Base-by-base conservation (phyloP, 345 rosid species). In the Hibiscus trionum region DNA sequence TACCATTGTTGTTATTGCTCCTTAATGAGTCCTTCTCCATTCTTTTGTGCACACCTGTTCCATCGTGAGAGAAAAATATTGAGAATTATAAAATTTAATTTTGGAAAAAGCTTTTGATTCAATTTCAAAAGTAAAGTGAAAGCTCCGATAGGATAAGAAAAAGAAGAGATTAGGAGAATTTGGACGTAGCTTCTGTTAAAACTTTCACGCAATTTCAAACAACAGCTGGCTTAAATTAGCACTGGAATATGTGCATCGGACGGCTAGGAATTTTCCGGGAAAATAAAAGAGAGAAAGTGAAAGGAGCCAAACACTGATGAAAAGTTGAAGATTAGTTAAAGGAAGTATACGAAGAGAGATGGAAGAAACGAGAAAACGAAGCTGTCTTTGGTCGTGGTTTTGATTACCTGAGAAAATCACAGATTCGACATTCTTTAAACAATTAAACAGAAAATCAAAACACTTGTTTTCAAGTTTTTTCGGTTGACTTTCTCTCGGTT, bases 11-110 rank as follows among this genome's bases (percentile, higher is more conserved):
- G 27, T 73, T 81, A 27, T 61, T 46, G 78, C 66, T 66, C 70
- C 82, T 83, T 55, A 73, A 68, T 1, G 77, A 60, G 66, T 79
- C 87, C 75, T 76, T 88, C 44, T 88, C 91, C 90, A 88, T 86
- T 76, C 57, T 49, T 71, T 65, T 61, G 21, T 59, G 57, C 50
- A n/a, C 66, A 70, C 74, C 81, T 78, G 75, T 79, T 78, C 69
- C 77, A 70, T 75, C 61, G 72, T 74, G 59, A 70, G 46, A 31
- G 24, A 2, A 29, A 24, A 47, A 27, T 15, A 12, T 12, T 3
- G 31, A 66, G 15, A 46, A 66, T 24, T 39, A 39, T 39, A 39
- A 39, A 39, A 39, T 14, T 31, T 1, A 12, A 12, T 46, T 63
- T 21, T 12, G 12, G 14, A 5, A 44, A 44, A 66, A 24, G 0